phyloP scores from a whole-genome alignment of 495 filamentous ascomycete genomes.

The Aspergillus sclerotioniger region DNA sequence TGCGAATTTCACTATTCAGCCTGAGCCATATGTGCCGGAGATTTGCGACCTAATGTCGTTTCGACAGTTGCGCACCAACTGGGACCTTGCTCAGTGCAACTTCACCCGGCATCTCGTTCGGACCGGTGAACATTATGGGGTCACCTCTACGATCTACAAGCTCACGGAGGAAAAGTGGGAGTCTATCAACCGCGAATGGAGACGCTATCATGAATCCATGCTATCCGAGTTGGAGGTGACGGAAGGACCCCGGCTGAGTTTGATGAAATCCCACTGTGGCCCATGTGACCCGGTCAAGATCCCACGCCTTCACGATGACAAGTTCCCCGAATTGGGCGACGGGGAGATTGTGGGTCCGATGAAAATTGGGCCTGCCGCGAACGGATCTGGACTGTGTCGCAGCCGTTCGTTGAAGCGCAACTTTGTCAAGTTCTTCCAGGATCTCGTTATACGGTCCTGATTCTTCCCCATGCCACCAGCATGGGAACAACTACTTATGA shows the following conservation, averaged over 20 bases:
- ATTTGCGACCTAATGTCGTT: conserved; percentile 57
- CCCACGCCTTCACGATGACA: conserved; percentile 65
- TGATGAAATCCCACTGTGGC: conserved; percentile 44
- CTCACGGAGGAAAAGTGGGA: conserved; percentile 85
- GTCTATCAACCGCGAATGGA: conserved; percentile 70
- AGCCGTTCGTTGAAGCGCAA: conserved; percentile 38
- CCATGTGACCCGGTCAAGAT: conserved; percentile 53
- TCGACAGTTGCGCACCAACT: conserved; percentile 67
- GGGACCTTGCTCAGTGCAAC: conserved; percentile 76
- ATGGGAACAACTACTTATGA: conserved; percentile 13
- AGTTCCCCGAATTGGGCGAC: conserved; percentile 84
- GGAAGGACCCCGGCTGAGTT: conserved; percentile 34
- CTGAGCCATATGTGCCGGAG: conserved; percentile 73
- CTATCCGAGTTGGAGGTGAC: conserved; percentile 41
- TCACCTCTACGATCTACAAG: conserved; percentile 77
- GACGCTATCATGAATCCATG: conserved; percentile 60
- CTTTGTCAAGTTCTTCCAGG: conserved; percentile 49
- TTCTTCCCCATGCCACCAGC: not conserved
- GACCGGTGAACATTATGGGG: conserved; percentile 81
- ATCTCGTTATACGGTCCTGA: conserved; percentile 38
- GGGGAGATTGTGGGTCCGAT: conserved; percentile 93
- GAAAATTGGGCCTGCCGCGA: conserved; percentile 48
- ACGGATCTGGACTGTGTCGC: conserved; percentile 29
- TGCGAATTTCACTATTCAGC: conserved; percentile 86
- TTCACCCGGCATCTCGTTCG: conserved; percentile 81